Conservation (phyloP, 352 stramenopile genomes). For the Stramenopiles sp. region DNA sequence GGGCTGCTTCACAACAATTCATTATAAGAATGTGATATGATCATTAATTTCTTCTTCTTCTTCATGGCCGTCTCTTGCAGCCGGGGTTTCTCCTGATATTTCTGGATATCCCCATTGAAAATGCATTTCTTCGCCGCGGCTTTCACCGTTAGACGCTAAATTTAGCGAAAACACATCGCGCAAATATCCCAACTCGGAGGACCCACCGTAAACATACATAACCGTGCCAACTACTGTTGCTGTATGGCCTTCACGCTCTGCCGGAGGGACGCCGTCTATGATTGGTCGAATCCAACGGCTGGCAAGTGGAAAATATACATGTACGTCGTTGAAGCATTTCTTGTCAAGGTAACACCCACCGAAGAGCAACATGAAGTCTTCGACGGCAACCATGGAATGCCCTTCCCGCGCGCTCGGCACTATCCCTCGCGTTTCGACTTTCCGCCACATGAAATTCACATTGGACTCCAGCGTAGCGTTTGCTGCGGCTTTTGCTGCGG, state of each 20-base stretch:
- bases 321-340: not conserved
- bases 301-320: not conserved
- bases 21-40: too few species aligned
- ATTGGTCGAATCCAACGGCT: not conserved
- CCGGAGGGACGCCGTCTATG: not conserved
- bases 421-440: not conserved
- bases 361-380: not conserved
- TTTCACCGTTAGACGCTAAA: not conserved
- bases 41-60: too few species aligned
- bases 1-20: too few species aligned
- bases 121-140: not conserved
- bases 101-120: not conserved
- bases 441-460: too few species aligned
- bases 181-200: not conserved
- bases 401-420: not conserved
- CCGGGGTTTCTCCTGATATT: not conserved
- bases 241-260: not conserved
- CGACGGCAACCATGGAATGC: not conserved
- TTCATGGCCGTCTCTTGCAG: not conserved
- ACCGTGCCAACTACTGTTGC: not conserved
- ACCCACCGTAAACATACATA: not conserved
- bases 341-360: not conserved
- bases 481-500: too few species aligned
- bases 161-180: not conserved
- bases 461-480: too few species aligned